These are phyloP conservation scores for Plasmopara muralis DNA, from an alignment of 352 stramenopile genomes.

Conservation along the genomic window DNA sequence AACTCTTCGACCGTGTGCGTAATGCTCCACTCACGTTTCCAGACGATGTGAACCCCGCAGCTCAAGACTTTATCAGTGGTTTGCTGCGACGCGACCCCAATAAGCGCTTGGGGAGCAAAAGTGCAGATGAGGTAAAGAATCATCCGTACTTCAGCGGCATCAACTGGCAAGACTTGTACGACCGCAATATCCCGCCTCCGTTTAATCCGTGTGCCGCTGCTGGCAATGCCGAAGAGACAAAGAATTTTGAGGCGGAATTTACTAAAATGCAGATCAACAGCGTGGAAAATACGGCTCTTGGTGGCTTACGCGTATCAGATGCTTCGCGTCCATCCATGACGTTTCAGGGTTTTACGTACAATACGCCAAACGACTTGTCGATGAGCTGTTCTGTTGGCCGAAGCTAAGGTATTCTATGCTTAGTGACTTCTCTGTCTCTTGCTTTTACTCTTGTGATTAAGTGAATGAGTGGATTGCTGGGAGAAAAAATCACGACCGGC, in stretches of 20 bases:
- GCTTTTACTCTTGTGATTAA: conserved; percentile 11
- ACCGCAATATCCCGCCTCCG: conserved; percentile 73
- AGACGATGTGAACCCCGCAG: conserved; percentile 64
- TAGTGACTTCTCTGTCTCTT: conserved; percentile 8
- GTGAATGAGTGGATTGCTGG: conserved; percentile 10
- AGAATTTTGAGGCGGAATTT: conserved; percentile 89
- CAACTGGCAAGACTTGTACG: conserved; percentile 79
- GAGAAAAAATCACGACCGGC: conserved; percentile 6
- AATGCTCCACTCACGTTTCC: conserved; percentile 86
- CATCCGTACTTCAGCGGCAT: conserved; percentile 79
- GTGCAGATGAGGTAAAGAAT: conserved; percentile 77
- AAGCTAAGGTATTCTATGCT: conserved; percentile 27
- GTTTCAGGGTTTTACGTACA: conserved; percentile 87
- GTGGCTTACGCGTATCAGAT: conserved; percentile 60
- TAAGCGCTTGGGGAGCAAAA: conserved; percentile 69
- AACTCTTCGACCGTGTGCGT: conserved; percentile 88
- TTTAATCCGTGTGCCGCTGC: conserved; percentile 78
- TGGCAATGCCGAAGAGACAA: conserved; percentile 62
- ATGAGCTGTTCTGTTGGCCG: conserved; percentile 64
- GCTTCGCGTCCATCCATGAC: conserved; percentile 79
- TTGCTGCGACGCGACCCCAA: conserved; percentile 78
- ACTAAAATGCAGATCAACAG: conserved; percentile 88
- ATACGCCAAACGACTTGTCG: conserved; percentile 82
- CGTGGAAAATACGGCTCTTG: conserved; percentile 64
- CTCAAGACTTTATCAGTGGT: conserved; percentile 75